A percentile compares a stretch with the other conserved stretches of the same genome.
Evolutionary conservation across 140 eudicot genomes (phyloP).

Genomic region (Bidens hawaiensis): DNA sequence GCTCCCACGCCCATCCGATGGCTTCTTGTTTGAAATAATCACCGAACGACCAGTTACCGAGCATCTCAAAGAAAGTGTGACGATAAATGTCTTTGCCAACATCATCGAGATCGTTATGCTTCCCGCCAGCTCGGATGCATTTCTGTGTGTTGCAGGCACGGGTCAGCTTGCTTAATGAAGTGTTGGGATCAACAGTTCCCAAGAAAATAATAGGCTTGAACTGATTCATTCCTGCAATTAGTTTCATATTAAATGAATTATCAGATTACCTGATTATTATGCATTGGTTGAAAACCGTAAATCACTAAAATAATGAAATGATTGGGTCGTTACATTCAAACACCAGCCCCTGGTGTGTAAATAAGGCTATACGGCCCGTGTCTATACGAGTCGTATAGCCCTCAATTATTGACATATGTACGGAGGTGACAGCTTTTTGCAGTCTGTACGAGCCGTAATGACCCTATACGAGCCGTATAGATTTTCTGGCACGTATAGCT

Average conservation of each 20-base stretch:
- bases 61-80: conserved; percentile 96
- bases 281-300: too few species aligned
- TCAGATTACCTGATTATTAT: neutral
- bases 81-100: conserved; percentile 97
- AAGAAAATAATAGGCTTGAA: conserved; percentile 86
- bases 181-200: conserved; percentile 93
- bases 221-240: conserved; percentile 93
- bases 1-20: conserved; percentile 91
- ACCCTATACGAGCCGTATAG: too few species aligned
- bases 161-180: conserved; percentile 60
- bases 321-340: too few species aligned
- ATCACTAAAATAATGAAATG: too few species aligned
- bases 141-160: conserved; percentile 95
- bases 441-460: too few species aligned
- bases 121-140: conserved; percentile 93
- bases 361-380: too few species aligned
- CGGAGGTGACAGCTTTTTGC: too few species aligned
- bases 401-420: too few species aligned
- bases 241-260: neutral
- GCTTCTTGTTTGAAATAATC: conserved; percentile 89
- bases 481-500: too few species aligned
- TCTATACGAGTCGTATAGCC: too few species aligned
- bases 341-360: too few species aligned
- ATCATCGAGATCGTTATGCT: conserved; percentile 92
- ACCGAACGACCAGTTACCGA: conserved; percentile 94